Conservation (phyloP, 208 protist species). For the Wallacemonas rigidus region DNA sequence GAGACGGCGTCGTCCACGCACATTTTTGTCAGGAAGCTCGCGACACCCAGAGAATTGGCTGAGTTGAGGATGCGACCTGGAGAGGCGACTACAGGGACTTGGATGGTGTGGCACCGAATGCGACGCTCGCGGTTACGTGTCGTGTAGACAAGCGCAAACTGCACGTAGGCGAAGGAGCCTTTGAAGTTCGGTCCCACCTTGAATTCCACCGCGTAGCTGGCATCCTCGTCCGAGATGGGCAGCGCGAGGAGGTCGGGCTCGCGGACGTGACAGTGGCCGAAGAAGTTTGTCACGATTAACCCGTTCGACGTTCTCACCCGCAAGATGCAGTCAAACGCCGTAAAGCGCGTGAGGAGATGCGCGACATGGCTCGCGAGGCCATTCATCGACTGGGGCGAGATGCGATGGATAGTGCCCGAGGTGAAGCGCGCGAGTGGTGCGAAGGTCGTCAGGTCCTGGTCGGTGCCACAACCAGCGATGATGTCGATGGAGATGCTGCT, state of each 20-base stretch:
- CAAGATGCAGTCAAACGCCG: constrained; percentile 96
- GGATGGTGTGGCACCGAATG: constrained; percentile 86
- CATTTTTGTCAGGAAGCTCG: constrained; percentile 74
- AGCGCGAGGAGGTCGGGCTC: constrained; percentile 95
- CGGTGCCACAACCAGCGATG: constrained; percentile 58
- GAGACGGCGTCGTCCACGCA: constrained; percentile 64
- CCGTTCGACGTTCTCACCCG: constrained; percentile 93
- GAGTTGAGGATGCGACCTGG: constrained; percentile 72
- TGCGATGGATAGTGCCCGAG: constrained; percentile 70
- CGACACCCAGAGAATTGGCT: constrained; percentile 64
- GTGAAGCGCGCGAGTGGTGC: constrained; percentile 82
- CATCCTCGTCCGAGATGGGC: constrained; percentile 91
- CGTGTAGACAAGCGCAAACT: constrained; percentile 84
- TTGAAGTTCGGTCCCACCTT: constrained; percentile 60
- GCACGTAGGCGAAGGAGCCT: constrained; percentile 75
- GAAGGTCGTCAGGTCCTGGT: constrained; percentile 93
- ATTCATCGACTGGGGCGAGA: constrained; percentile 52
- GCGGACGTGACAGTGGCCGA: constrained; percentile 97
- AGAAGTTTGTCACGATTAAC: constrained; percentile 85
- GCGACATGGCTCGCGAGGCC: constrained; percentile 69
- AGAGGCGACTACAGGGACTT: constrained; percentile 52
- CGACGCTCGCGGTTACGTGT: constrained; percentile 71
- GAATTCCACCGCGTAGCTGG: constrained; percentile 85
- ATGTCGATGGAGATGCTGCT: constrained; percentile 95
- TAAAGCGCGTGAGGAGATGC: constrained; percentile 83